Percentiles rank a stretch among this genome's conserved stretches.
Conservation (phyloP, 163 green algal species). For the Scenedesmus sp. region DNA sequence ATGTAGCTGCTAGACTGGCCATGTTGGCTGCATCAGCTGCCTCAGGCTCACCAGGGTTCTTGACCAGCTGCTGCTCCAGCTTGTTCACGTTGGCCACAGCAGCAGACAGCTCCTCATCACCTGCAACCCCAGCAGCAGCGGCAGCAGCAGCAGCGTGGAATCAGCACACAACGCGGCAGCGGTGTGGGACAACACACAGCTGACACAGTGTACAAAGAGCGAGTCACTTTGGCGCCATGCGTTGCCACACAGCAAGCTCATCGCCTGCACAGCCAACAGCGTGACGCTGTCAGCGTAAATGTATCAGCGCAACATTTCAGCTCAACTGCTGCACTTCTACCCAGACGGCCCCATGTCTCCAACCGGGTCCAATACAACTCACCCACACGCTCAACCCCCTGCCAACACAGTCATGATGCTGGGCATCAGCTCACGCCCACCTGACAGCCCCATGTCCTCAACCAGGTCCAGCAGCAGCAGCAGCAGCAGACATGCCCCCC, state of each 20-base stretch:
- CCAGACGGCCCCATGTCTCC: slow-evolving; percentile 82
- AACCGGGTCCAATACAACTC: slow-evolving; percentile 78
- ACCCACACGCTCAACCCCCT: not conserved
- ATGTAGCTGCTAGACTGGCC: not conserved
- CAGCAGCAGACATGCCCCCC: too few relatives aligned
- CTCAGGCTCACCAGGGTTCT: slow-evolving; percentile 62
- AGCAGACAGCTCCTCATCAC: slow-evolving; percentile 64
- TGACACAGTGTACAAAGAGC: too few relatives aligned
- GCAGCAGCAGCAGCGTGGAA: too few relatives aligned
- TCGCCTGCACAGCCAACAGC: not conserved
- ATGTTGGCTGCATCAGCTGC: not conserved
- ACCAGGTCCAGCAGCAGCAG: slow-evolving; percentile 81
- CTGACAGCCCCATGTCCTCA: slow-evolving; percentile 87
- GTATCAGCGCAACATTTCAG: not conserved
- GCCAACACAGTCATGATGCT: too few relatives aligned
- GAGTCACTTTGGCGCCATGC: too few relatives aligned
- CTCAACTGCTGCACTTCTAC: not conserved
- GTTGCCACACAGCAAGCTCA: not conserved
- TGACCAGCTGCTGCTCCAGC: slow-evolving; percentile 73
- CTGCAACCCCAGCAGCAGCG: not conserved
- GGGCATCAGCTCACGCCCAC: slow-evolving; percentile 45
- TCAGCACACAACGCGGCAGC: too few relatives aligned
- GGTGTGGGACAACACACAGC: too few relatives aligned
- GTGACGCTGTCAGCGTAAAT: not conserved
- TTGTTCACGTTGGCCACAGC: slow-evolving; percentile 64